phyloP scores from a whole-genome alignment of 352 stramenopile species.

The Phytophthora hibernalis region DNA sequence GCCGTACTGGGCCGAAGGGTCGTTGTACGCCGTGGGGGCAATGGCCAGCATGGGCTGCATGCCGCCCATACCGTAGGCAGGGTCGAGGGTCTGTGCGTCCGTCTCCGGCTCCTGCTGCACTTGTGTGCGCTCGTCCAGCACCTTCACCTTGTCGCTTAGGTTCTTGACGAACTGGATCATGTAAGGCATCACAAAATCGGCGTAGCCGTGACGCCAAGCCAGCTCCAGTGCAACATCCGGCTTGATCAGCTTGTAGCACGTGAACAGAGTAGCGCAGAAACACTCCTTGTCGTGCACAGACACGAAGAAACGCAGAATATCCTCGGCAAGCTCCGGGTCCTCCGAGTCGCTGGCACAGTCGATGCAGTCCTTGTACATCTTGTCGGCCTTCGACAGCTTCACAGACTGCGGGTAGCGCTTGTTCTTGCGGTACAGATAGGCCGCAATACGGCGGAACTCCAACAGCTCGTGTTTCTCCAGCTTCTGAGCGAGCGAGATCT shows the following conservation, averaged over 20 bases:
- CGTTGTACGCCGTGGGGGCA: slow-evolving; percentile 85
- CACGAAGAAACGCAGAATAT: slow-evolving; percentile 99
- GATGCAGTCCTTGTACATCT: slow-evolving; percentile 99
- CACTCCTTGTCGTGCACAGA: slow-evolving; percentile 99
- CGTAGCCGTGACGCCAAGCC: slow-evolving; percentile 98
- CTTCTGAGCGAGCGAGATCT: slow-evolving; percentile 98
- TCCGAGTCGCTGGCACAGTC: slow-evolving; percentile 98
- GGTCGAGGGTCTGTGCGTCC: slow-evolving; percentile 63
- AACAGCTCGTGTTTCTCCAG: slow-evolving; percentile 99
- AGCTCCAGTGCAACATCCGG: slow-evolving; percentile 99
- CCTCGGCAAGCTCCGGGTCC: slow-evolving; percentile 96
- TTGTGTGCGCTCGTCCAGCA: slow-evolving; percentile 91
- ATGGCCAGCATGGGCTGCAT: slow-evolving; percentile 87
- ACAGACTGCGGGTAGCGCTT: slow-evolving; percentile 98
- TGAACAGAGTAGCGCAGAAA: slow-evolving; percentile 99
- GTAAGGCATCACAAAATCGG: slow-evolving; percentile 99
- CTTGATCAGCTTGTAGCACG: slow-evolving; percentile 98
- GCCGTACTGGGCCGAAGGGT: slow-evolving; percentile 66
- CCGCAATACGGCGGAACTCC: slow-evolving; percentile 99
- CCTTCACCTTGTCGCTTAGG: slow-evolving; percentile 95
- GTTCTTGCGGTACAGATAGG: slow-evolving; percentile 99
- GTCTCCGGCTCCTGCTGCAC: slow-evolving; percentile 77
- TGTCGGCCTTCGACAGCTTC: slow-evolving; percentile 99
- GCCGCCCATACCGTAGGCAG: slow-evolving; percentile 77
- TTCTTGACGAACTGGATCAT: slow-evolving; percentile 99